phyloP scores from a whole-genome alignment of 495 filamentous ascomycete genomes.

The Neurospora sp. region DNA sequence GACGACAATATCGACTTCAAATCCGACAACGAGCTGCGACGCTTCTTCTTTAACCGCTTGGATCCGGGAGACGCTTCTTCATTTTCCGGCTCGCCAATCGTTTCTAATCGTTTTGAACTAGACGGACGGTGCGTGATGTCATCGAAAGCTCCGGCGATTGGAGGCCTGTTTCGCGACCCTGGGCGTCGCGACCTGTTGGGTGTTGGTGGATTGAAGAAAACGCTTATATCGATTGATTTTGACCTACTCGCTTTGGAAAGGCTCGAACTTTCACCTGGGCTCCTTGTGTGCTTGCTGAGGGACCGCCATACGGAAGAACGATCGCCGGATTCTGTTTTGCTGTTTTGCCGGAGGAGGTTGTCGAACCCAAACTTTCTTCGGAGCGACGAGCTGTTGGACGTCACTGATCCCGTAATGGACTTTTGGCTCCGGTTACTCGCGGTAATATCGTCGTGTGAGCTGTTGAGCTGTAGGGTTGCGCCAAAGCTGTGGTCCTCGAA shows the following conservation, averaged over 20 bases:
- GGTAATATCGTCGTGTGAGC: constrained; percentile 38
- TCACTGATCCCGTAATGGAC: constrained; percentile 40
- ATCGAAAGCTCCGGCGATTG: constrained; percentile 52
- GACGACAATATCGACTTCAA: constrained; percentile 52
- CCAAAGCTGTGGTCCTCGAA: constrained; percentile 61
- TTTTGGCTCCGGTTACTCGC: constrained; percentile 33
- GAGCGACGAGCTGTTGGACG: constrained; percentile 69
- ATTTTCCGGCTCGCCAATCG: constrained; percentile 40
- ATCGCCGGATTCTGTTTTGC: constrained; percentile 49
- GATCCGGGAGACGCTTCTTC: constrained; percentile 19
- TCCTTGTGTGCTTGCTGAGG: constrained; percentile 70
- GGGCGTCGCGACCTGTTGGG: constrained; percentile 47
- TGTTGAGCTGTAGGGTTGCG: constrained; percentile 20
- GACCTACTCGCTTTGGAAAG: constrained; percentile 59
- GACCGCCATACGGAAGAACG: constrained; percentile 75
- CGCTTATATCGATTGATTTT: constrained; percentile 69
- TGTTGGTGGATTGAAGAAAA: constrained; percentile 25
- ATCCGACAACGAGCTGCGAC: constrained; percentile 87
- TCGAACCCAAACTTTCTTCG: constrained; percentile 75
- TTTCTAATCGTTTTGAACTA: constrained; percentile 37
- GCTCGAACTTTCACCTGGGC: constrained; percentile 43
- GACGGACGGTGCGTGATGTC: constrained; percentile 33
- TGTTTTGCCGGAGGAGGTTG: constrained; percentile 63
- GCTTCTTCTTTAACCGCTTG: constrained; percentile 57
- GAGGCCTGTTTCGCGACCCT: constrained; percentile 54